phyloP scores from a whole-genome alignment of 2,329 filamentous ascomycete species.

The Neopestalotiopsis sp. region DNA sequence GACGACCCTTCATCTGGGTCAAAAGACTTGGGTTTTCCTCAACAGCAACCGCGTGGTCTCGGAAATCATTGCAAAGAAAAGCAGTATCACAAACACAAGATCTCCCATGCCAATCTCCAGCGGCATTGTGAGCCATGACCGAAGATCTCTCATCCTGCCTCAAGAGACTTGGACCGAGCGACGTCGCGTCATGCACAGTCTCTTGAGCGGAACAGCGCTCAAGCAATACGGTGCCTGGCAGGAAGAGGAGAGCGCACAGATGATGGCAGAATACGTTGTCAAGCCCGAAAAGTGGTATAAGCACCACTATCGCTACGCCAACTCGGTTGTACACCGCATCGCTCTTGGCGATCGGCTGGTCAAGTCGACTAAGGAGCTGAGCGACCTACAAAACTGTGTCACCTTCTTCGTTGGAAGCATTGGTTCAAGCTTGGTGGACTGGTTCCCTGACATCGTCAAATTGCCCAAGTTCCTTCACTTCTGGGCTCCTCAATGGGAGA shows the following conservation, averaged over 20 bases:
- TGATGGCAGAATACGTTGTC: slow-evolving; percentile 35
- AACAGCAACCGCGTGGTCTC: slow-evolving; percentile 37
- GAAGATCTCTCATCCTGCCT: slow-evolving; percentile 27
- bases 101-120: slow-evolving; percentile 37
- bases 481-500: slow-evolving; percentile 12
- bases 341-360: slow-evolving; percentile 34
- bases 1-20: slow-evolving; percentile 26
- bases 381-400: slow-evolving; percentile 35
- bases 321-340: slow-evolving; percentile 39
- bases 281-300: slow-evolving; percentile 36
- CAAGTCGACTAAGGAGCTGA: slow-evolving; percentile 34
- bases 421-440: slow-evolving; percentile 21
- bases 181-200: slow-evolving; percentile 39
- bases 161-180: slow-evolving; percentile 35
- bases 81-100: slow-evolving; percentile 37
- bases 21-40: slow-evolving; percentile 39
- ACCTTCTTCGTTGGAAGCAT: slow-evolving; percentile 35
- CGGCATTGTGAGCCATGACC: slow-evolving; percentile 37
- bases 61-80: slow-evolving; percentile 39
- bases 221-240: slow-evolving; percentile 35
- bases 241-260: slow-evolving; percentile 36
- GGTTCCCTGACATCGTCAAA: slow-evolving; percentile 19
- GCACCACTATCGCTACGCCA: slow-evolving; percentile 40
- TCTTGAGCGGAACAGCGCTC: slow-evolving; percentile 37
- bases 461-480: slow-evolving; percentile 33